Evolutionary conservation across 1,284 basidiomycete species (phyloP).

Genomic region (Malassezia globosa): DNA sequence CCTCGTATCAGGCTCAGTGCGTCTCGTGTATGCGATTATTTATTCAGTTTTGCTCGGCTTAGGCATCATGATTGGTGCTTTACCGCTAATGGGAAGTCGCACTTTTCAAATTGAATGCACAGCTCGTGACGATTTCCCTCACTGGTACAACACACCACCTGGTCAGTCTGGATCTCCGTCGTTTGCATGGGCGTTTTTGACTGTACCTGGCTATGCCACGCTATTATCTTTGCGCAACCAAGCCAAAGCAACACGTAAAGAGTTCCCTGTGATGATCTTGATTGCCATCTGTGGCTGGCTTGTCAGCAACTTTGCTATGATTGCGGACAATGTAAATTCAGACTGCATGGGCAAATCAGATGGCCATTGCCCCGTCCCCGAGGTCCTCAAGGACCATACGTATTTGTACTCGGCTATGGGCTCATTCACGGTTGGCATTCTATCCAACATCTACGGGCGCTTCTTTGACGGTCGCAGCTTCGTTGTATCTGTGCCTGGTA

Average conservation of each 20-base stretch:
- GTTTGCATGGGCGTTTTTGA: constrained; percentile 53
- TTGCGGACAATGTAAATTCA: not conserved
- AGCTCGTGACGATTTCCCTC: not conserved
- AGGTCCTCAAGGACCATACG: constrained; percentile 20
- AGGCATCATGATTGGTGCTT: constrained; percentile 32
- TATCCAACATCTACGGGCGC: constrained; percentile 71
- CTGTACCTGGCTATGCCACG: constrained; percentile 65
- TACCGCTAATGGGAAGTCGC: constrained; percentile 6
- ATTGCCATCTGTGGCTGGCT: constrained; percentile 67
- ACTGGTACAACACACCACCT: constrained; percentile 8
- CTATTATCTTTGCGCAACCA: constrained; percentile 67
- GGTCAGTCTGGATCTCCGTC: not conserved
- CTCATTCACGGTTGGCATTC: constrained; percentile 67
- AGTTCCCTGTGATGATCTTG: constrained; percentile 58
- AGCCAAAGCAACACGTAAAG: constrained; percentile 58
- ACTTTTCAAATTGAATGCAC: not conserved
- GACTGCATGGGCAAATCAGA: not conserved
- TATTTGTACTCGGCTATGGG: constrained; percentile 51
- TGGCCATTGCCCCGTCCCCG: not conserved
- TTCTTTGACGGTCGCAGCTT: constrained; percentile 68
- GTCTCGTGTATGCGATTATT: constrained; percentile 68
- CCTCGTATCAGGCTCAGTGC: constrained; percentile 54
- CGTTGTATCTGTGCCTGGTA: constrained; percentile 56
- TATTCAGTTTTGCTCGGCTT: constrained; percentile 52
- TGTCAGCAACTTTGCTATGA: constrained; percentile 20